These are phyloP conservation scores for Verticillium albo-atrum DNA, from an alignment of 2,329 filamentous ascomycete genomes.

Conservation along the genomic window DNA sequence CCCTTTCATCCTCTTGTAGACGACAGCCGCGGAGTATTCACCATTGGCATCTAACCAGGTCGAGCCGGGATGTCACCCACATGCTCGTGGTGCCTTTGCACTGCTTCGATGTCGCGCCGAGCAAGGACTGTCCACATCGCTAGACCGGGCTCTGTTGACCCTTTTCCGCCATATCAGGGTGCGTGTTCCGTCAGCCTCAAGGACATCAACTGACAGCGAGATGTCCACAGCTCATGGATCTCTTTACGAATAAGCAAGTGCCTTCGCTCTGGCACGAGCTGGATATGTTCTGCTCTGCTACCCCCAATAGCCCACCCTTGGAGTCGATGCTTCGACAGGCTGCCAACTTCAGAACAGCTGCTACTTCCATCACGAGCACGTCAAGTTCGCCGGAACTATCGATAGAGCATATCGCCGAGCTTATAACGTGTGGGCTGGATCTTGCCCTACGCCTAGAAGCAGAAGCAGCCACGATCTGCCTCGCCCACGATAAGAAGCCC, in stretches of 20 bases:
- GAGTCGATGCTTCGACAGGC: constrained; percentile 4
- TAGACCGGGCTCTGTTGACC: constrained; percentile 5
- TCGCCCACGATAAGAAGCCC: neutral
- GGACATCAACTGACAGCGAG: neutral
- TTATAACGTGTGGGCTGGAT: neutral
- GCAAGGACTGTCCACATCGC: constrained; percentile 2
- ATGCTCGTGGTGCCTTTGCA: constrained; percentile 5
- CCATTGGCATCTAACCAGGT: neutral
- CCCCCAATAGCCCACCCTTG: neutral
- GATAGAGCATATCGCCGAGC: no score
- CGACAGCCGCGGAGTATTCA: neutral
- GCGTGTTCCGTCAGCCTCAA: no score
- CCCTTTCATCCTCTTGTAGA: neutral
- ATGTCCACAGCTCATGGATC: constrained; percentile 3
- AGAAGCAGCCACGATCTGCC: neutral
- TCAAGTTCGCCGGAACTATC: no score
- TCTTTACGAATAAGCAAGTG: constrained; percentile 5
- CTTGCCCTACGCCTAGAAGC: neutral
- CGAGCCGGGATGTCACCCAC: neutral
- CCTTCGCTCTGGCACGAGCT: constrained; percentile 4
- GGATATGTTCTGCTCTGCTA: constrained; percentile 1
- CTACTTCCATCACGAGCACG: neutral
- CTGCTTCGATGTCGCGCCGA: constrained; percentile 6
- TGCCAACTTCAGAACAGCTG: constrained; percentile 2
- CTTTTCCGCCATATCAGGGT: constrained; percentile 6